These are phyloP conservation scores for Epicoccum sorghinum DNA, from an alignment of 2,329 filamentous ascomycete genomes.

Conservation along the genomic window DNA sequence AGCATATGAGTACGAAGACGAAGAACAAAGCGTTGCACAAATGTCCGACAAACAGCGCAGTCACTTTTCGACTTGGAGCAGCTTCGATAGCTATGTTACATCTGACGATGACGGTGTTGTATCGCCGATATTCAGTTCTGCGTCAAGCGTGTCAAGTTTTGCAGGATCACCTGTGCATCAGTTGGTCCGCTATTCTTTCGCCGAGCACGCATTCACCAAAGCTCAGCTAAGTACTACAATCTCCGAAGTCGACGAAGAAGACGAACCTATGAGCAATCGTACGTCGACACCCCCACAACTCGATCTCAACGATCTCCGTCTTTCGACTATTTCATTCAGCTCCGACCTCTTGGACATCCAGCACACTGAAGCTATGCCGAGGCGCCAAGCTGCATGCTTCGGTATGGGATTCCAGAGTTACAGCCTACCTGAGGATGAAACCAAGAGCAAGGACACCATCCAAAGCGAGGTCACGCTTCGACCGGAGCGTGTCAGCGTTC, in stretches of 20 bases:
- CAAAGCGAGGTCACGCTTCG: conserved; percentile 22
- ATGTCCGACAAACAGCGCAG: conserved; percentile 31
- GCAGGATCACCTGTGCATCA: conserved; percentile 28
- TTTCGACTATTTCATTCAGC: conserved; percentile 34
- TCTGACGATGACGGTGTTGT: conserved; percentile 35
- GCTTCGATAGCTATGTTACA: conserved; percentile 29
- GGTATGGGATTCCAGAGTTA: conserved; percentile 43
- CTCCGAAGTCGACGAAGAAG: conserved; percentile 10
- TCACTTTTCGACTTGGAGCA: conserved; percentile 45
- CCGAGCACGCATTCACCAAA: conserved; percentile 18
- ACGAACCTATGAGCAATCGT: background rate
- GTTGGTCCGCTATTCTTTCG: conserved; percentile 28
- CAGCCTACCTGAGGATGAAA: conserved; percentile 39
- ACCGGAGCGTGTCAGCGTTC: conserved; percentile 20
- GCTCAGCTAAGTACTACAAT: conserved; percentile 14
- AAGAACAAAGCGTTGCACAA: conserved; percentile 18
- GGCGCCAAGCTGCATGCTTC: conserved; percentile 41
- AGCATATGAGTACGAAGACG: conserved; percentile 25
- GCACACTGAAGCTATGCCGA: conserved; percentile 28
- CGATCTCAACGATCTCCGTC: conserved; percentile 29
- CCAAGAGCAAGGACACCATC: conserved; percentile 34
- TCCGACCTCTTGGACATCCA: conserved; percentile 37
- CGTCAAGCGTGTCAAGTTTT: conserved; percentile 40
- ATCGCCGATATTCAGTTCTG: conserved; percentile 43
- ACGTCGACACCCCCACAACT: conserved; percentile 33